Conservation (phyloP, 345 rosid species). For the Pistacia atlantica region DNA sequence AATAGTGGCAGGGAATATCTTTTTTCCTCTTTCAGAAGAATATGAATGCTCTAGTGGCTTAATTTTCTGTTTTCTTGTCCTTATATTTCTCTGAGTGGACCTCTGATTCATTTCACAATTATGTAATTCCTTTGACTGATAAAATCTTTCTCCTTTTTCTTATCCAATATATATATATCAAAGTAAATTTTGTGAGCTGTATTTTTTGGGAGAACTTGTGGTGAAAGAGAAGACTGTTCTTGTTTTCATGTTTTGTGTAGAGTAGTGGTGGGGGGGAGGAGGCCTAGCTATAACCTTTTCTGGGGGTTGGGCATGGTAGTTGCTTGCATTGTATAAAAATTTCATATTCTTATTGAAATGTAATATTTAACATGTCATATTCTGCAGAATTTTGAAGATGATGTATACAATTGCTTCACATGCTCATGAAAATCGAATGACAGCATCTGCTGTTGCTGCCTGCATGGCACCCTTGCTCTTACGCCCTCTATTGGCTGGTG, state of each 20-base stretch:
- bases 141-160: too few species aligned
- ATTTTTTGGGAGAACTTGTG: not conserved
- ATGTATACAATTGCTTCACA: constrained; percentile 83
- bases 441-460: constrained; percentile 96
- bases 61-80: too few species aligned
- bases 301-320: not conserved
- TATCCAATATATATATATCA: too few species aligned
- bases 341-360: constrained; percentile 17
- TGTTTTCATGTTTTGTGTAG: too few species aligned
- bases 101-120: too few species aligned
- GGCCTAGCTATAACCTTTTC: not conserved
- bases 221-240: not conserved
- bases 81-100: too few species aligned
- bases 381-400: constrained; percentile 87
- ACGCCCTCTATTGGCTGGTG: constrained; percentile 95
- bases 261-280: not conserved
- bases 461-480: constrained; percentile 99
- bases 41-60: too few species aligned
- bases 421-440: constrained; percentile 91
- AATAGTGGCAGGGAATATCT: too few species aligned
- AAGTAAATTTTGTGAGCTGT: not conserved
- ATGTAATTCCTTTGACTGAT: too few species aligned
- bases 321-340: not conserved
- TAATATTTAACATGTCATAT: constrained; percentile 27
- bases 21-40: too few species aligned